These are phyloP conservation scores for Macrocystidia cucumis DNA, from an alignment of 1,284 basidiomycete genomes.

Conservation along the genomic window DNA sequence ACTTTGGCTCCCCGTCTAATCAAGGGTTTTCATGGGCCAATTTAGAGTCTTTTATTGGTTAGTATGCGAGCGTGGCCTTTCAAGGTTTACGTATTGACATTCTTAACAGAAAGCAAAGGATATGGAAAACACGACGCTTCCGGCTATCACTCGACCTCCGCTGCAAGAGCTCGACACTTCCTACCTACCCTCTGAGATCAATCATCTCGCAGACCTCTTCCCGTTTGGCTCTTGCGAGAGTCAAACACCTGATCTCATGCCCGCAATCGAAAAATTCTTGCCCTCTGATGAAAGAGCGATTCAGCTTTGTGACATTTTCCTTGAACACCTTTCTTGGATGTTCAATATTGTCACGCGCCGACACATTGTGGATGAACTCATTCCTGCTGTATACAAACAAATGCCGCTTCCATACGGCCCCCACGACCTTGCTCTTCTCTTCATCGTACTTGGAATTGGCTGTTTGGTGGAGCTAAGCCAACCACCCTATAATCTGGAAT, in stretches of 20 bases:
- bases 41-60: conserved; percentile 34
- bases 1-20: conserved; percentile 1
- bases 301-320: conserved; percentile 36
- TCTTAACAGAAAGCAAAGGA: conserved; percentile 16
- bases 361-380: conserved; percentile 34
- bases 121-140: conserved; percentile 10
- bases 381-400: conserved; percentile 36
- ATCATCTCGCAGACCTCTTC: conserved; percentile 29
- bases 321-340: conserved; percentile 48
- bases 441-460: conserved; percentile 43
- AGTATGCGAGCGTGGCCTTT: conserved; percentile 12
- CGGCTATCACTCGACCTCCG: conserved; percentile 11
- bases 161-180: conserved; percentile 30
- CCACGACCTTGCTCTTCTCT: conserved; percentile 42
- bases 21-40: conserved; percentile 1
- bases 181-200: conserved; percentile 34
- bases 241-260: conserved; percentile 20
- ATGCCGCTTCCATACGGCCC: conserved; percentile 26
- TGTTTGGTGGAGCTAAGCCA: conserved; percentile 39
- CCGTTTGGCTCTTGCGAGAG: conserved; percentile 32
- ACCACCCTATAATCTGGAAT: conserved; percentile 41
- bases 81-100: conserved; percentile 3
- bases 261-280: conserved; percentile 34
- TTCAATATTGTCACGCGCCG: conserved; percentile 39
- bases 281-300: conserved; percentile 34